phyloP scores from a whole-genome alignment of 768 basidiomycete genomes.

The Sarcomyxa edulis region DNA sequence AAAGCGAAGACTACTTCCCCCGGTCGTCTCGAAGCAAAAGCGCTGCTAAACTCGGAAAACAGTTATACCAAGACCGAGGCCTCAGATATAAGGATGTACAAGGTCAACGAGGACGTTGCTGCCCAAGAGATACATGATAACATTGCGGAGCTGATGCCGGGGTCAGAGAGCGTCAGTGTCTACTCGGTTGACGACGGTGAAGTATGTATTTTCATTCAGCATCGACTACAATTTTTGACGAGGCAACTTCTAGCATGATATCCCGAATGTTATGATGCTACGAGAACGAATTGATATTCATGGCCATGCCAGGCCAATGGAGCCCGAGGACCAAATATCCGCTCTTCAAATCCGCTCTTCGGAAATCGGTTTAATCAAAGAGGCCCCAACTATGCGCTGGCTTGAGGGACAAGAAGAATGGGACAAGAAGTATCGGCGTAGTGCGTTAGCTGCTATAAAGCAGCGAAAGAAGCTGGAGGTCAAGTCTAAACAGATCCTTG shows the following conservation, averaged over 20 bases:
- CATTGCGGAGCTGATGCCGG: slow-evolving; percentile 12
- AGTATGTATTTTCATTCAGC: not conserved
- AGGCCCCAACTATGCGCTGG: slow-evolving; percentile 67
- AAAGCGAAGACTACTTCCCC: too few species aligned
- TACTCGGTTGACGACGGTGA: not conserved
- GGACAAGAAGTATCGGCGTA: slow-evolving; percentile 46
- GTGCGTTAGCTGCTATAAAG: slow-evolving; percentile 36
- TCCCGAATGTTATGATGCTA: slow-evolving; percentile 42
- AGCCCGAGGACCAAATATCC: slow-evolving; percentile 46
- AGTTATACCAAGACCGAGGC: slow-evolving; percentile 1
- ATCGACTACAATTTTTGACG: too few species aligned
- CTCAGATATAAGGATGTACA: slow-evolving; percentile 21
- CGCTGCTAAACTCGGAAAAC: slow-evolving; percentile 6
- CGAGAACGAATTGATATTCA: slow-evolving; percentile 67
- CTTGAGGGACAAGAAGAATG: slow-evolving; percentile 53
- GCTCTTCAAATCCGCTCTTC: slow-evolving; percentile 47
- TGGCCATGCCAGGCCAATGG: slow-evolving; percentile 60
- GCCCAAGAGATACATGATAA: slow-evolving; percentile 21
- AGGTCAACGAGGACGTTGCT: slow-evolving; percentile 20
- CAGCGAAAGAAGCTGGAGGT: slow-evolving; percentile 37
- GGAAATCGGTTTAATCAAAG: slow-evolving; percentile 70
- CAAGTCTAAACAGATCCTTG: slow-evolving; percentile 38
- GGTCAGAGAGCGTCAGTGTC: slow-evolving; percentile 2
- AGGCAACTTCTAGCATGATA: slow-evolving; percentile 17
- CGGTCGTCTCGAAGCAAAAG: too few species aligned